Evolutionary conservation across 2,329 filamentous ascomycete genomes (phyloP).

Genomic region (Aspergillus eucalypticola): DNA sequence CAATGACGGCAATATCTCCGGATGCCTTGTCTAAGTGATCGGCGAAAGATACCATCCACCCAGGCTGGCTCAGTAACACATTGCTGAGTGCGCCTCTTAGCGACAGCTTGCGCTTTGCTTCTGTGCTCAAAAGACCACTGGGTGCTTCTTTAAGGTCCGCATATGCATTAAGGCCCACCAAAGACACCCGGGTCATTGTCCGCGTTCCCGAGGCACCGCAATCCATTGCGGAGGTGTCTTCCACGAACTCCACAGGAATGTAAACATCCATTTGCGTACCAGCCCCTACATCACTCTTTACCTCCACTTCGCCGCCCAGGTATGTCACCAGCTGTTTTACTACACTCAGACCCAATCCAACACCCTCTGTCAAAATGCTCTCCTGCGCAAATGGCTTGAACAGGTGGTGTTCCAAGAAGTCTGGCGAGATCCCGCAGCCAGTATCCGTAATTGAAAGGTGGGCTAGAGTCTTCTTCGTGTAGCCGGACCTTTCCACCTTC

Average conservation of each 20-base stretch:
- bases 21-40: constrained; percentile 23
- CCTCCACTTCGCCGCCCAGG: constrained; percentile 58
- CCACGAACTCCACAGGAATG: constrained; percentile 24
- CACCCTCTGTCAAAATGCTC: constrained; percentile 58
- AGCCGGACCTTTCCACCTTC: constrained; percentile 9
- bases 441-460: constrained; percentile 59
- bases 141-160: constrained; percentile 24
- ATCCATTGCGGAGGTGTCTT: neutral
- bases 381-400: constrained; percentile 67
- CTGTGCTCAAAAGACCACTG: constrained; percentile 23
- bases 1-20: constrained; percentile 32
- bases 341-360: constrained; percentile 65
- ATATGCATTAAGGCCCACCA: constrained; percentile 31
- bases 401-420: constrained; percentile 59
- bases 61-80: constrained; percentile 23
- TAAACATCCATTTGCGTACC: constrained; percentile 34
- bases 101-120: constrained; percentile 33
- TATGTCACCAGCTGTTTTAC: constrained; percentile 59
- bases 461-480: constrained; percentile 19
- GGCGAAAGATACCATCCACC: constrained; percentile 29
- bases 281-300: constrained; percentile 45
- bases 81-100: constrained; percentile 29
- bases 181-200: constrained; percentile 23
- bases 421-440: constrained; percentile 61
- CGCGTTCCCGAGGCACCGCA: neutral